Conservation (phyloP, 2,329 filamentous ascomycete genomes). For the Colletotrichum limetticola region DNA sequence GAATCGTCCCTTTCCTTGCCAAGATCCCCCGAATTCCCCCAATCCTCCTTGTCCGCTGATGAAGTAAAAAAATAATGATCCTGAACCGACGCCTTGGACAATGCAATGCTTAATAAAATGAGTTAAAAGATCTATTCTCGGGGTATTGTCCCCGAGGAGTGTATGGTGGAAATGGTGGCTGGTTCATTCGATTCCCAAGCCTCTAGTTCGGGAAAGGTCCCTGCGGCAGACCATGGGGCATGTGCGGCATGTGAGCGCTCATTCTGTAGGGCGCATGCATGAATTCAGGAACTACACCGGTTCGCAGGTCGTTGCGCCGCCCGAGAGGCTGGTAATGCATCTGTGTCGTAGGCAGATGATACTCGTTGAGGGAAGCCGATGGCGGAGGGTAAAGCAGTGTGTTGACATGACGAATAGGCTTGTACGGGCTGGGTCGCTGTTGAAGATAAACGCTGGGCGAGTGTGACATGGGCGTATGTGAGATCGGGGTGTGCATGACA, state of each 20-base stretch:
- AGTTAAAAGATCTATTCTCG: background rate
- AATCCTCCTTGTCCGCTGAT: conserved; percentile 1
- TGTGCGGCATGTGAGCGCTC: conserved; percentile 29
- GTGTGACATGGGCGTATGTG: conserved; percentile 74
- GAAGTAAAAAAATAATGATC: conserved; percentile 28
- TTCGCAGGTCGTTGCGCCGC: conserved; percentile 73
- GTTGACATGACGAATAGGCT: conserved; percentile 88
- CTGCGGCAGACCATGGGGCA: conserved; percentile 39
- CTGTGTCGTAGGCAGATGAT: conserved; percentile 74
- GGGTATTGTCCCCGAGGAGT: background rate
- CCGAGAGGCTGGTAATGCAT: conserved; percentile 88
- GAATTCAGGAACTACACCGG: conserved; percentile 77
- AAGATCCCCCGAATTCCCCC: background rate
- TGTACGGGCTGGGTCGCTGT: conserved; percentile 91
- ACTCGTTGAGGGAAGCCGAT: conserved; percentile 80
- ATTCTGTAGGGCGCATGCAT: conserved; percentile 30
- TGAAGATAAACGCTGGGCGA: conserved; percentile 90
- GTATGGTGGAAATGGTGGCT: background rate
- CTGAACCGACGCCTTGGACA: conserved; percentile 34
- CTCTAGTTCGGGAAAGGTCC: conserved; percentile 50
- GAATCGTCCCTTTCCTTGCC: conserved; percentile 17
- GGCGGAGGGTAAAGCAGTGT: conserved; percentile 91
- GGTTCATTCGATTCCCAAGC: conserved; percentile 18
- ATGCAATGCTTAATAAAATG: conserved; percentile 33
- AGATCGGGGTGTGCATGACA: conserved; percentile 65